Conservation (phyloP, 306 rosid genomes). For the Prunus mongolica region DNA sequence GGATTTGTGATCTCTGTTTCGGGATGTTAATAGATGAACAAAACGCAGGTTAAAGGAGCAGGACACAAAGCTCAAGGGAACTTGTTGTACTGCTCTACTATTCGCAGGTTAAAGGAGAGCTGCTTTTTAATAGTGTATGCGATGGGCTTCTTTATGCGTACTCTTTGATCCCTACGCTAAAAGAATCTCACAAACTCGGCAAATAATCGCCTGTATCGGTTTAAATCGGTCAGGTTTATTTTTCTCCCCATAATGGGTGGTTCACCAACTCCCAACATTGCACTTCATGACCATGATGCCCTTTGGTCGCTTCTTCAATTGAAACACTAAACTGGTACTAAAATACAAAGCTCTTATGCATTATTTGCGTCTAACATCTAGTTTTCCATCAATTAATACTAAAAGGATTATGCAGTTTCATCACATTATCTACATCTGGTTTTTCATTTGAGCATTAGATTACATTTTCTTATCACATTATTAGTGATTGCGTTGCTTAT, state of each 20-base stretch:
- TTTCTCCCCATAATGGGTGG: background rate
- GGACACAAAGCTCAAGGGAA: constrained; percentile 29
- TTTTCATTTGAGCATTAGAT: too few species aligned
- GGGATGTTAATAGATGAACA: constrained; percentile 18
- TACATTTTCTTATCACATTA: too few species aligned
- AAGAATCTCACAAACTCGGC: constrained; percentile 13
- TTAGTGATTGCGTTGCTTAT: too few species aligned
- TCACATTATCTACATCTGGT: too few species aligned
- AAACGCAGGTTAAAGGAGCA: constrained; percentile 1
- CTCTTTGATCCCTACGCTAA: background rate
- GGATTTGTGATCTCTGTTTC: background rate
- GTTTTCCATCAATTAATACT: too few species aligned
- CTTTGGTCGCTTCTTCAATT: background rate
- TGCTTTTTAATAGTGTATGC: constrained; percentile 34
- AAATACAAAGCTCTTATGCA: too few species aligned
- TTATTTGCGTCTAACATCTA: too few species aligned
- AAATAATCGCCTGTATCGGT: background rate
- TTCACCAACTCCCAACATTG: background rate
- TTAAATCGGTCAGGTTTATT: background rate
- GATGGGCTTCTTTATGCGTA: background rate
- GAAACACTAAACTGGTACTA: background rate
- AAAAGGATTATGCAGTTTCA: background rate
- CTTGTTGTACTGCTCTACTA: constrained; percentile 12
- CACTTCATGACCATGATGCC: background rate
- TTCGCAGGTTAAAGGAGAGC: constrained; percentile 41